Evolutionary conservation across 2,329 filamentous ascomycete species (phyloP).

Genomic region (Penicillium polonicum): DNA sequence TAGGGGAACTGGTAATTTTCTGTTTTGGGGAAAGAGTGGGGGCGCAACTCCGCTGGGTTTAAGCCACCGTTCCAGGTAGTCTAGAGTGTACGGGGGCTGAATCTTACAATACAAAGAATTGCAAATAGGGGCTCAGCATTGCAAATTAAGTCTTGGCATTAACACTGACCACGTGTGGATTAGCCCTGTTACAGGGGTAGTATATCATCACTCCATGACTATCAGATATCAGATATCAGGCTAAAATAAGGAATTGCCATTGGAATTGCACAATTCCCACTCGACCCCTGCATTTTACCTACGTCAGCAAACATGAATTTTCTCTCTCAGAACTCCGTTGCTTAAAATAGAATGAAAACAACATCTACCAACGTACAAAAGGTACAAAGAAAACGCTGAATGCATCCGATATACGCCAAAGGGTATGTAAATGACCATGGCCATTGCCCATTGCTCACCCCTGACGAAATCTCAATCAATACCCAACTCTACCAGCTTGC

Average conservation of each 20-base stretch:
- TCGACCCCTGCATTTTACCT: not conserved
- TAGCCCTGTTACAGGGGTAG: not conserved
- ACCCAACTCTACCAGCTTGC: conserved; percentile 4
- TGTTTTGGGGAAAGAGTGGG: conserved; percentile 11
- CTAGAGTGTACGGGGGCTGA: not conserved
- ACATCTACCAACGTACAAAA: conserved; percentile 4
- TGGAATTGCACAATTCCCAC: too few relatives aligned
- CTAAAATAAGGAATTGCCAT: too few relatives aligned
- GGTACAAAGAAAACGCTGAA: not conserved
- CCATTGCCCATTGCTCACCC: not conserved
- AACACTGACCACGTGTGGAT: conserved; percentile 11
- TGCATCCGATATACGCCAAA: conserved; percentile 4
- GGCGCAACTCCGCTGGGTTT: not conserved
- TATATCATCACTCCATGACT: not conserved
- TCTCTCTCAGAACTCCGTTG: not conserved
- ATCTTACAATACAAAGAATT: conserved; percentile 6
- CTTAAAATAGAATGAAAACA: conserved; percentile 1
- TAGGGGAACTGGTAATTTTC: conserved; percentile 13
- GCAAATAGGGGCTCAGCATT: not conserved
- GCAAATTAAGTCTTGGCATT: conserved; percentile 5
- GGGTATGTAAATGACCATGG: conserved; percentile 2
- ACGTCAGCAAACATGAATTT: not conserved
- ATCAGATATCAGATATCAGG: too few relatives aligned
- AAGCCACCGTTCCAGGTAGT: not conserved
- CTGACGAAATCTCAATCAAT: not conserved